phyloP scores from a whole-genome alignment of 1,284 basidiomycete species.

The Meripilus lineatus region DNA sequence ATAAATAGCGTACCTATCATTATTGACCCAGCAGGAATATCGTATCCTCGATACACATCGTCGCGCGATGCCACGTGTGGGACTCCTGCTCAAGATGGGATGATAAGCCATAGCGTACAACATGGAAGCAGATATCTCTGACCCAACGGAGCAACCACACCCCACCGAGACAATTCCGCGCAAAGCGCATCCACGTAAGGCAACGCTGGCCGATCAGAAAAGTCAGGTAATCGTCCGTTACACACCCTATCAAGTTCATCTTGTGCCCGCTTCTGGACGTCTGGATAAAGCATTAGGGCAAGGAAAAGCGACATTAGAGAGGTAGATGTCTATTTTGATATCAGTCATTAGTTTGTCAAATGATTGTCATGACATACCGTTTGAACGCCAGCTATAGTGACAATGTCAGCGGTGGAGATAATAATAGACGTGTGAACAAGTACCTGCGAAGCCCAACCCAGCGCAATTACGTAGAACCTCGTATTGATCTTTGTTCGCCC shows the following conservation, averaged over 20 bases:
- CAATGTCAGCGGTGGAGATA: background rate
- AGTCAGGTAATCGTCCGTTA: slow-evolving; percentile 26
- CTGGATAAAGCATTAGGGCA: slow-evolving; percentile 26
- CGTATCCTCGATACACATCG: slow-evolving; percentile 17
- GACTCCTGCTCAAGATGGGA: slow-evolving; percentile 1
- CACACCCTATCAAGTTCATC: slow-evolving; percentile 28
- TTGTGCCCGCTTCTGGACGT: slow-evolving; percentile 27
- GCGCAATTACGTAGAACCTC: background rate
- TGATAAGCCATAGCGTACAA: background rate
- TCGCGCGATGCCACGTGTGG: slow-evolving; percentile 12
- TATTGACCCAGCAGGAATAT: slow-evolving; percentile 15
- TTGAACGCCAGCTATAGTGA: slow-evolving; percentile 3
- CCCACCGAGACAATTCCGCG: slow-evolving; percentile 26
- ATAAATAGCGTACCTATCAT: slow-evolving; percentile 8
- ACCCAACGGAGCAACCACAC: slow-evolving; percentile 3
- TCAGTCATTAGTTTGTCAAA: background rate
- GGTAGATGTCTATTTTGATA: slow-evolving; percentile 6
- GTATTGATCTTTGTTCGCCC: background rate
- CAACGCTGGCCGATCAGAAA: slow-evolving; percentile 23
- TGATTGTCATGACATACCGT: background rate
- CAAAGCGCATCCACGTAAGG: slow-evolving; percentile 28
- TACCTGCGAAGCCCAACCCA: slow-evolving; percentile 1
- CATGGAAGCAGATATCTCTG: background rate
- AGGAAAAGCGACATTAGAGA: slow-evolving; percentile 20
- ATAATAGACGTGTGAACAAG: background rate